These are phyloP conservation scores for Rhodotorula babjevae DNA, from an alignment of 768 basidiomycete species.

Conservation along the genomic window DNA sequence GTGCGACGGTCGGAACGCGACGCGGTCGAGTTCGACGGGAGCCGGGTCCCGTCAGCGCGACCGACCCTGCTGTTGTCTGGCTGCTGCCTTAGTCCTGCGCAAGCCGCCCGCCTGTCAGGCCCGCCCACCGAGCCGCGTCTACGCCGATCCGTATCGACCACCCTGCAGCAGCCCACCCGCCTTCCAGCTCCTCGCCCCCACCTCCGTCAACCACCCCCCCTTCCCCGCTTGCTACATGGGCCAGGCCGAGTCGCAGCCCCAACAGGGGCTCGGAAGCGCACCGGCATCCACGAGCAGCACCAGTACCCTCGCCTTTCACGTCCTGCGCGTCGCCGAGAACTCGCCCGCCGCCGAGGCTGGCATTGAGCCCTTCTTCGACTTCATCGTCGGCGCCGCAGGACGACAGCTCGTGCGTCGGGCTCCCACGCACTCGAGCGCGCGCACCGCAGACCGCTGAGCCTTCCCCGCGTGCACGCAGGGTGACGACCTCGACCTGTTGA, in stretches of 20 bases:
- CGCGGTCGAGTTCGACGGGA: no score
- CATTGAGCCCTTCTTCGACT: constrained; percentile 93
- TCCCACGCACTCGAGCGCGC: no score
- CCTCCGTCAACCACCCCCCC: neutral
- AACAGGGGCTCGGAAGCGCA: neutral
- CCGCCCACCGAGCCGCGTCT: no score
- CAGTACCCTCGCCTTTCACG: constrained; percentile 22
- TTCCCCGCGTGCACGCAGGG: constrained; percentile 14
- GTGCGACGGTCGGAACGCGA: no score
- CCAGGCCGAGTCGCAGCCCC: constrained; percentile 15
- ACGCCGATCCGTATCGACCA: no score
- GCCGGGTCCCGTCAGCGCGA: no score
- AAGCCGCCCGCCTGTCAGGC: no score
- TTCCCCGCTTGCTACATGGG: neutral
- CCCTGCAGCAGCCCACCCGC: no score
- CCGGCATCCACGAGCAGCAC: neutral
- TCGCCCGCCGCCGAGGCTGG: constrained; percentile 81
- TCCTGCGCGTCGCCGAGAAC: constrained; percentile 32
- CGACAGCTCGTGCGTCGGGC: constrained; percentile 48
- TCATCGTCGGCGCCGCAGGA: constrained; percentile 84
- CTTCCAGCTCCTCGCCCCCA: no score
- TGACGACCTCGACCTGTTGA: constrained; percentile 38
- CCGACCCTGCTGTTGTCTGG: no score
- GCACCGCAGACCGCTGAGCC: no score
- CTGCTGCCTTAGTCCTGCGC: no score